Evolutionary conservation across 2,329 filamentous ascomycete genomes (phyloP).

Genomic region (Monosporascus sp.): DNA sequence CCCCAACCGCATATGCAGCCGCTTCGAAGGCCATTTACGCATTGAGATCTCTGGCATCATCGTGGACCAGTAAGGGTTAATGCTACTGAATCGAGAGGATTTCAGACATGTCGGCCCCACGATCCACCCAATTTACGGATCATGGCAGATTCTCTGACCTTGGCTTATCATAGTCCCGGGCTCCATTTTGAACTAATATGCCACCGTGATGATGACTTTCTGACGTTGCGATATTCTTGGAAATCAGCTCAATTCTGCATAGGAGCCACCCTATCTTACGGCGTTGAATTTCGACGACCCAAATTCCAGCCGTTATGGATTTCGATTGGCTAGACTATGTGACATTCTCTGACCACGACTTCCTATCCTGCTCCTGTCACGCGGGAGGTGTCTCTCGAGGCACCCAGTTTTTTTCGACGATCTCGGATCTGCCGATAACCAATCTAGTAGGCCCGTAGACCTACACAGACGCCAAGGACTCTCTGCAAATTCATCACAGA

Average conservation of each 20-base stretch:
- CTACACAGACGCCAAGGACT: neutral
- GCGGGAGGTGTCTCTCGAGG: too few species aligned
- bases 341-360: too few species aligned
- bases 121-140: neutral
- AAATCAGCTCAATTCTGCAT: neutral
- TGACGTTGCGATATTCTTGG: neutral
- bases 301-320: neutral
- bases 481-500: neutral
- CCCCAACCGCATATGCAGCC: neutral
- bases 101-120: neutral
- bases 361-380: too few species aligned
- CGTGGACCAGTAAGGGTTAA: neutral
- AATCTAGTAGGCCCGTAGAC: too few species aligned
- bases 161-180: neutral
- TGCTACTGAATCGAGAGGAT: neutral
- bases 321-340: neutral
- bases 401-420: too few species aligned
- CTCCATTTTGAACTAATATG: neutral
- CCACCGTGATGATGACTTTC: neutral
- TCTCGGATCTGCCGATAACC: too few species aligned
- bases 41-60: neutral
- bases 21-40: neutral
- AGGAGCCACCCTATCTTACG: too few species aligned
- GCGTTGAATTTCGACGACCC: neutral
- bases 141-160: neutral